Base-by-base conservation (phyloP, 768 basidiomycete genomes). In the Leccinellum albellum region DNA sequence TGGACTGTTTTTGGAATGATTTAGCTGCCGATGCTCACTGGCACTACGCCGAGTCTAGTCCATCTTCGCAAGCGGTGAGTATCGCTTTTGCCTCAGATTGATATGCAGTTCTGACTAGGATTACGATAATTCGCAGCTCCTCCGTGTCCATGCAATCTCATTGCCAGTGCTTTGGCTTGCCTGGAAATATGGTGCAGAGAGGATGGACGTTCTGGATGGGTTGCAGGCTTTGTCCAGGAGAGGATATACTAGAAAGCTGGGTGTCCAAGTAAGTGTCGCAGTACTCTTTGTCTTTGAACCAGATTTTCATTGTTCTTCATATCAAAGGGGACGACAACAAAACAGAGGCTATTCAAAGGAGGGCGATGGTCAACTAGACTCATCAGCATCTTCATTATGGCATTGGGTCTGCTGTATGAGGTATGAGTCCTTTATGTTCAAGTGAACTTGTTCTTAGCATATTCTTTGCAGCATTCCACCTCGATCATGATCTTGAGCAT, bases 361-460 rank as follows among this genome's bases (percentile, higher is more conserved):
- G 44, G 61, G 54, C 7, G 55, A 68, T 35, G 67, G 73, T 35
- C 88, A 91, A 62, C 94, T 95, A 6, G 92, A 97, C 26, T 26
- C 32, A 97, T 98, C 74, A 98, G 98, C 66, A 96, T 99, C 62
- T 98, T 99, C 74, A 99, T 97, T 0, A 96, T 99, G n/a, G 97
- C 96, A 6, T 98, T 96, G 1, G 97, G 97, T 0, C 74, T 96
- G 51, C 78, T 99, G 2, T 99, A 98, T 60, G 97, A 98, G 85
- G 95, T 94, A 54, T 28, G 79, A 24, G 1, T n/a, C 1, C 13
- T 26, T 20, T 29, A 4, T 5, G 26, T 3, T 37, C 15, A 8
- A 3, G 3, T 6, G 14, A 29, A 29, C 3, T 40, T 28, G 15
- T 29, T 47, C 56, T 66, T 1, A 64, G 31, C 8, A 13, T 23